Percentiles rank a stretch among this genome's conserved stretches.
Conservation (phyloP, 2,329 filamentous ascomycete species). For the Diaporthe amygdali region DNA sequence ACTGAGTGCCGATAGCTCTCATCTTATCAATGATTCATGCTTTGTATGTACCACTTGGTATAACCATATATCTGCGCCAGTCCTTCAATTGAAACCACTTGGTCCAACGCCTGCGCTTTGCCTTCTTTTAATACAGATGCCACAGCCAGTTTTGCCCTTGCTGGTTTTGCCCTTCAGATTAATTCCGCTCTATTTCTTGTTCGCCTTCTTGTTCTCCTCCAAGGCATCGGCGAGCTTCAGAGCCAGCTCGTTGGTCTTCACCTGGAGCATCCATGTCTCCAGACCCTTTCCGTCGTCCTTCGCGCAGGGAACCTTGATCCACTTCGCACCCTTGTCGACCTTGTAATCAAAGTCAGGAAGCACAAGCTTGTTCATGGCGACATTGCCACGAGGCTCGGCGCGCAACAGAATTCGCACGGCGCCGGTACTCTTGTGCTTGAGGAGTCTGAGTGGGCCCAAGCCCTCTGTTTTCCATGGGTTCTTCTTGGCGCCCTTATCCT, state of each 20-base stretch:
- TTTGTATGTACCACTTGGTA: constrained; percentile 24
- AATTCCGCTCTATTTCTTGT: constrained; percentile 50
- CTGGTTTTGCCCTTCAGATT: background rate
- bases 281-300: constrained; percentile 63
- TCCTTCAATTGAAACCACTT: constrained; percentile 23
- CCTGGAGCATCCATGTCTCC: constrained; percentile 74
- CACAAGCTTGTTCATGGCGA: constrained; percentile 74
- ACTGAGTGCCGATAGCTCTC: background rate
- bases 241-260: constrained; percentile 68
- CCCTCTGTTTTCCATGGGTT: constrained; percentile 73
- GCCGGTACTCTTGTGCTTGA: constrained; percentile 75
- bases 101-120: constrained; percentile 16
- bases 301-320: constrained; percentile 62
- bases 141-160: background rate
- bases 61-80: constrained; percentile 6
- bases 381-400: constrained; percentile 75
- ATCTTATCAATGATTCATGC: constrained; percentile 3
- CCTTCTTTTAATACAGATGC: constrained; percentile 2
- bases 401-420: constrained; percentile 73
- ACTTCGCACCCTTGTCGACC: constrained; percentile 58
- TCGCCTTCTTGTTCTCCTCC: constrained; percentile 60
- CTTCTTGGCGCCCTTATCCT: constrained; percentile 45
- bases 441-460: constrained; percentile 72
- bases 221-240: constrained; percentile 55
- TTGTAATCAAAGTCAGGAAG: constrained; percentile 68